A percentile compares a stretch with the other conserved stretches of the same genome.
Evolutionary conservation across 768 basidiomycete genomes (phyloP).

Genomic region (Termitomyces sp.): DNA sequence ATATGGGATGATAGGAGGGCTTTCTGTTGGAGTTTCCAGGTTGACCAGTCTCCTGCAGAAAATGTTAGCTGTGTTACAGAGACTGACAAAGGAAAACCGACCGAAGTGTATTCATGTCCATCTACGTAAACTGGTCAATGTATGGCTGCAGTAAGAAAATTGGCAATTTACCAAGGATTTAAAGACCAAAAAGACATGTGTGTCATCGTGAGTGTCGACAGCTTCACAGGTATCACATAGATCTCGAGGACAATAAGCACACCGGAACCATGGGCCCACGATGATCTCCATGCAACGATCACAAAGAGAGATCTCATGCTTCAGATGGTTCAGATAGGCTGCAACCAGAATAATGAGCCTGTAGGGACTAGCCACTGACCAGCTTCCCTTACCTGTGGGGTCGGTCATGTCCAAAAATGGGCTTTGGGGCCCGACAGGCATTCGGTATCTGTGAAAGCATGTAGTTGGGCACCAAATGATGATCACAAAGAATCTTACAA

Average conservation of each 20-base stretch:
- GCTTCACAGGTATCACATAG: slow-evolving; percentile 83
- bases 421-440: slow-evolving; percentile 54
- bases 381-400: slow-evolving; percentile 49
- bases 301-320: slow-evolving; percentile 71
- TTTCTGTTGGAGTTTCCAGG: slow-evolving; percentile 49
- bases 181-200: slow-evolving; percentile 84
- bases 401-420: slow-evolving; percentile 34
- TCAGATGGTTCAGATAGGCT: slow-evolving; percentile 63
- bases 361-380: neutral
- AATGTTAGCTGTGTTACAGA: neutral
- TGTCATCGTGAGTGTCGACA: slow-evolving; percentile 77
- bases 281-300: slow-evolving; percentile 85
- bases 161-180: slow-evolving; percentile 63
- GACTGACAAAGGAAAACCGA: slow-evolving; percentile 25
- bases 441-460: slow-evolving; percentile 51
- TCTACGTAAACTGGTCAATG: slow-evolving; percentile 31
- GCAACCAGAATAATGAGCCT: neutral
- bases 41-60: slow-evolving; percentile 46
- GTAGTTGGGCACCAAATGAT: slow-evolving; percentile 2
- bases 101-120: slow-evolving; percentile 76
- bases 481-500: slow-evolving; percentile 41
- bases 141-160: slow-evolving; percentile 5
- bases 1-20: slow-evolving; percentile 59
- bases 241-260: slow-evolving; percentile 84
- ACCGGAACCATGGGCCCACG: slow-evolving; percentile 87